Evolutionary conservation across 2,329 filamentous ascomycete species (phyloP), one percentile per base, ranked within the genome.

Genomic region (Nannizziopsis arthrosporioides): DNA sequence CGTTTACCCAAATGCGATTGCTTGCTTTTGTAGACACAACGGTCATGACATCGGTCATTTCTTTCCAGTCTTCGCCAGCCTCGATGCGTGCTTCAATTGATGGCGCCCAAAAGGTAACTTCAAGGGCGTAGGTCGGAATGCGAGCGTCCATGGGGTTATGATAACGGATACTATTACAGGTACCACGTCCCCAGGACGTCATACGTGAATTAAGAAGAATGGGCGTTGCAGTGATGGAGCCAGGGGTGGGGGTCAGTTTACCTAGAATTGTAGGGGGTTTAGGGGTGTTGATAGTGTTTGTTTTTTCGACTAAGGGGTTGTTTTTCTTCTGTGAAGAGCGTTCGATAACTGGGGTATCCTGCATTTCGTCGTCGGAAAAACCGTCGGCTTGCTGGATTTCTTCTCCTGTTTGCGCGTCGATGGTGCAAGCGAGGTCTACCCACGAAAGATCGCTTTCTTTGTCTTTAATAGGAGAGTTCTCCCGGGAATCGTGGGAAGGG

Each of bases 1-100:
- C 80, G 58, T 95, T 95, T 60, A 96, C 73, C 55, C 71, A 75
- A 53, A 95, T 85, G 15, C 86, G 85, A 22, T 73, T 72, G 5
- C 80, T 82, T 3, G 85, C 83, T 57, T 88, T 87, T 2, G 87
- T 93, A 1, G 83, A 82, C 44, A 95, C 80, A 52, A 88, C 83
- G 3, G 78, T 74, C 56, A 81, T 81, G 1, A 81, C 70, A 10
- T 77, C 74, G 1, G 73, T 64, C 1, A 78, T 57, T 12, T 64
- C 65, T 8, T 68, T 72, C 69, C 73, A 80, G 49, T 75, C 72
- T 59, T 76, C 77, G 44, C 75, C 75, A 32, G 70, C 70, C 17
- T 76, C 73, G 42, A 71, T 73, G 42, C 70, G 70, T 6, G 75
- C 72, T 49, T 85, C 82, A 50, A 82, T 81, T 9, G 77, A 77